Base-by-base conservation (phyloP, 2,329 filamentous ascomycete genomes). In the Trichoderma sp. region DNA sequence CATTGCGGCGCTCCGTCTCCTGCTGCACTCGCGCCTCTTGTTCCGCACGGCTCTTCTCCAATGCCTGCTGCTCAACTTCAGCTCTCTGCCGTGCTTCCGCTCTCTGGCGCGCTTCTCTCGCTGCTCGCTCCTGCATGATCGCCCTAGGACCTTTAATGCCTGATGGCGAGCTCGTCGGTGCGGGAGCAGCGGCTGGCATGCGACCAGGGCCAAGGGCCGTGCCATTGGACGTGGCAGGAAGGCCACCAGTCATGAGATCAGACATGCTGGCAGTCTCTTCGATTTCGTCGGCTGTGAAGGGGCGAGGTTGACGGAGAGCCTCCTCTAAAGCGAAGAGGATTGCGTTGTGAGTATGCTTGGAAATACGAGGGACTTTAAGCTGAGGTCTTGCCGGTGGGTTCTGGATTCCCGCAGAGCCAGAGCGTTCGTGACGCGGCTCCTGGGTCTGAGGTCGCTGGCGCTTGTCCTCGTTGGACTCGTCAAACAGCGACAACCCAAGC, bases 241-340 rank as follows among this genome's bases (percentile, higher is more conserved):
- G 86, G 80, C 87, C 87, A 82, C 91, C 90, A 81, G 91, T 88
- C 76, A 83, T 83, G 77, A 98, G 88, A 83, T 98, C 95, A 80
- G 95, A 93, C 95, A 99, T 98, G 81, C 91, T 91, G 79, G 95
- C 94, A 89, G 94, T 93, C 87, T 97, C 94, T 88, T 99, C 97
- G 77, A 92, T 89, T 79, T 92, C 86, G 84, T 98, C 95, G 29
- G 93, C 89, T 9, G 95, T 97, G 85, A 98, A 97, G 66, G 91
- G 87, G 79, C 95, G 90, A 2, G 96, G 95, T 64, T 93, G 90
- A 79, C 95, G 93, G 79, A 98, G 89, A 50, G 94, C 95, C 86
- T 97, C 95, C 87, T 98, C 95, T 75, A 98, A 91, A 50, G 95
- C 92, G 87, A 94, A 98, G 80, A 97, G 92, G 82, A 99, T 95